Percentiles rank a stretch among this genome's conserved stretches.
phyloP scores from a whole-genome alignment of 1,139 yeast genomes.

The Arxiozyma heterogenica region DNA sequence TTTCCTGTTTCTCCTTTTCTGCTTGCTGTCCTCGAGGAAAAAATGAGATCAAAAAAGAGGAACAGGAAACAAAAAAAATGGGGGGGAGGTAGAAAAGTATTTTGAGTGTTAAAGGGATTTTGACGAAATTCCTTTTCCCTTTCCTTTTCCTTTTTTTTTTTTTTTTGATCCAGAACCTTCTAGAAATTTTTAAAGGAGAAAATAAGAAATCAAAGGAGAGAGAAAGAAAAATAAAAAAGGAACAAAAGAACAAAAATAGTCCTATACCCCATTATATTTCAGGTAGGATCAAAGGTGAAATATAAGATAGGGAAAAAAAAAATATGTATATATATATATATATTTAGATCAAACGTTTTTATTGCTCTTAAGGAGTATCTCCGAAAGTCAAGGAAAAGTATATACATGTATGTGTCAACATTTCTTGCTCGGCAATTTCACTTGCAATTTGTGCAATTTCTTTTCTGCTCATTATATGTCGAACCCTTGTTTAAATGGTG shows the following conservation, averaged over 20 bases:
- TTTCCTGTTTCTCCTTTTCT: too few species aligned
- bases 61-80: too few species aligned
- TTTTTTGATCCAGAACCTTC: slow-evolving; percentile 4
- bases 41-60: too few species aligned
- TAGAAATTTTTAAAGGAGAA: background rate
- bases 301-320: slow-evolving; percentile 6
- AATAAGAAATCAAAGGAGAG: background rate
- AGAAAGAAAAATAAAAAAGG: slow-evolving; percentile 7
- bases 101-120: too few species aligned
- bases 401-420: too few species aligned
- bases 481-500: background rate
- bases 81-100: too few species aligned
- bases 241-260: background rate
- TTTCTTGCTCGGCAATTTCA: background rate
- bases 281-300: background rate
- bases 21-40: too few species aligned
- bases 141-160: background rate
- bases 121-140: too few species aligned
- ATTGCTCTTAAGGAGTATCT: background rate
- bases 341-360: too few species aligned
- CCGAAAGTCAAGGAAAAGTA: background rate
- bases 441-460: background rate
- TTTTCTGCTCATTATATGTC: background rate
- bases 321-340: background rate
- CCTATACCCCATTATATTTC: background rate